Evolutionary conservation across 805 yeast genomes (phyloP), one percentile per base, ranked within the genome.

Genomic region (Saccharomycopsis selenospora): DNA sequence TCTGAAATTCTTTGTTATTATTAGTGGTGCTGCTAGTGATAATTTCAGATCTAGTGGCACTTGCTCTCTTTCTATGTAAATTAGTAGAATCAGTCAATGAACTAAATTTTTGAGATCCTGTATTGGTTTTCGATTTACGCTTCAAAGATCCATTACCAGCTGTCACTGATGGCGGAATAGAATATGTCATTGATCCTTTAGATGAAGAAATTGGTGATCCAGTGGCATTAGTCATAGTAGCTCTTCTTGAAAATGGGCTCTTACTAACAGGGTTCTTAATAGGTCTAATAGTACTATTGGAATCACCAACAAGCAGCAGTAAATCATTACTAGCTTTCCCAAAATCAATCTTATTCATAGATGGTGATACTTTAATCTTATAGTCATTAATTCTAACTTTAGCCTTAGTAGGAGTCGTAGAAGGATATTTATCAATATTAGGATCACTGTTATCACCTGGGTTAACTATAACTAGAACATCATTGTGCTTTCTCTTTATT

Each of bases 201-300:
- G 25, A 28, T 13, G 48, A 28, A n/a, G 51, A 46, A 13, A 36
- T 17, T 11, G 51, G 51, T 13, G 51, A 48, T 3, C 45, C 48
- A 24, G 11, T 6, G 10, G 38, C 5, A 14, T 33, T 33, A 11
- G 11, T 20, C 13, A 36, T 25, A 36, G 43, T 47, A 3, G 48
- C 29, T 23, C 42, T 25, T 30, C 48, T 28, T 17, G 38, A 33
- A 20, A 33, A 33, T 7, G 38, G 29, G 11, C 29, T 27, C 29
- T 27, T 27, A 27, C 29, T 27, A 27, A 27, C 29, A 27, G 29
- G 38, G 38, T 40, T 42, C 27, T 30, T 23, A 29, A 48, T 46
- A 10, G 53, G 47, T 29, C 50, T 36, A 24, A 50, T 42, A 13
- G 53, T 50, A 18, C 45, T 48, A 23, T 41, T 47, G n/a, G 44